These are phyloP conservation scores for Fusarium bulbicola DNA, from an alignment of 2,329 filamentous ascomycete genomes.

Conservation along the genomic window DNA sequence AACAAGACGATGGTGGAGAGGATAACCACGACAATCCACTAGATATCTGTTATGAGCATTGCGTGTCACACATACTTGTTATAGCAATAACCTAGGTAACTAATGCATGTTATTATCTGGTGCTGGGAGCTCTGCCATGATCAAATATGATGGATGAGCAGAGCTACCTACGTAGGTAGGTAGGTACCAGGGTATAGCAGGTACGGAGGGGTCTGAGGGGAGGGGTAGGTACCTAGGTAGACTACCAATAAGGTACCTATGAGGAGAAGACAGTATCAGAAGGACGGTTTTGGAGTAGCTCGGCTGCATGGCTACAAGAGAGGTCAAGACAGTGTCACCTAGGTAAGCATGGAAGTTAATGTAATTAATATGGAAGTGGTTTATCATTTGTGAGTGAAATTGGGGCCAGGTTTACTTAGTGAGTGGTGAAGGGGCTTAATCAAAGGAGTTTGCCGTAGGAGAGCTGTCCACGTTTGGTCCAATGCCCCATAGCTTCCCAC, in stretches of 20 bases:
- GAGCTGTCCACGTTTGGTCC: slow-evolving; percentile 8
- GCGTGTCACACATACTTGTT: not conserved
- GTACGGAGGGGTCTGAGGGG: slow-evolving; percentile 1
- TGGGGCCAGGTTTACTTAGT: not conserved
- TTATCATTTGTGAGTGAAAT: slow-evolving; percentile 28
- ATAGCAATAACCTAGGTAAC: not conserved
- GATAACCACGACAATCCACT: not conserved
- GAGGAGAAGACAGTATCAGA: slow-evolving; percentile 19
- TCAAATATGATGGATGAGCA: not conserved
- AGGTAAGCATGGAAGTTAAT: not conserved
- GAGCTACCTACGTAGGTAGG: not conserved
- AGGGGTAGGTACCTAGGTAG: slow-evolving; percentile 1
- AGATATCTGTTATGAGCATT: slow-evolving; percentile 1
- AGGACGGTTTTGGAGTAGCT: slow-evolving; percentile 15
- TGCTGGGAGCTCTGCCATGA: not conserved
- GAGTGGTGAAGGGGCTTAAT: not conserved
- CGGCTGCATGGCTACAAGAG: slow-evolving; percentile 17
- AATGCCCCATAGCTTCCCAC: slow-evolving; percentile 14
- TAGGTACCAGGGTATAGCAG: not conserved
- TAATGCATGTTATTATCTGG: not conserved
- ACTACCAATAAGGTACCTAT: not conserved
- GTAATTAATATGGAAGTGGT: not conserved
- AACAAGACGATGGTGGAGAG: not conserved
- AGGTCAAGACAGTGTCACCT: slow-evolving; percentile 13
- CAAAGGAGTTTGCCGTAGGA: not conserved